Conservation (phyloP, 257 asterid genomes). For the Ilex asprella region DNA sequence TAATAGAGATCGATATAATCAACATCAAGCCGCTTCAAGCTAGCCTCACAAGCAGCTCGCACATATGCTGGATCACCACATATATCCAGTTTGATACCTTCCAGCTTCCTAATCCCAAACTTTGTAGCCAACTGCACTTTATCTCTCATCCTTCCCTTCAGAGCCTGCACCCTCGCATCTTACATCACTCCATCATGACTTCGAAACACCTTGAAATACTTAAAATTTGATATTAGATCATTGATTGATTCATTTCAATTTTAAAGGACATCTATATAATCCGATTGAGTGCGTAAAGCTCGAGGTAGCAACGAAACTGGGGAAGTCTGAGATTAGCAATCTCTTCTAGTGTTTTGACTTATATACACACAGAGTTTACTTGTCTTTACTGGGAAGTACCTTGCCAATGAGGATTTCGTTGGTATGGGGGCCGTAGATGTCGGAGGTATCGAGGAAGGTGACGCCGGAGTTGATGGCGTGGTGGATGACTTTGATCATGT, state of each 20-base stretch:
- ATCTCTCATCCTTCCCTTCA: conserved; percentile 31
- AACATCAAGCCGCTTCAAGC: neutral
- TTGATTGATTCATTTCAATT: neutral
- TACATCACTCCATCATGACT: too few species aligned
- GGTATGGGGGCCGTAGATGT: conserved; percentile 26
- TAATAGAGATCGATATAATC: conserved; percentile 42
- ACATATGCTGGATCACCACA: conserved; percentile 16
- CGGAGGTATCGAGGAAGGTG: conserved; percentile 29
- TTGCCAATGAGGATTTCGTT: conserved; percentile 28
- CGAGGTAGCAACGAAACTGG: too few species aligned
- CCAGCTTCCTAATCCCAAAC: conserved; percentile 15
- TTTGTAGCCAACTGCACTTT: conserved; percentile 38
- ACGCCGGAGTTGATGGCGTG: conserved; percentile 28
- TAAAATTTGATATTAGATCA: too few species aligned
- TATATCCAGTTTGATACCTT: conserved; percentile 10
- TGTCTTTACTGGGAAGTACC: conserved; percentile 4
- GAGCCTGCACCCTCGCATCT: conserved; percentile 18
- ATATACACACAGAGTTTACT: too few species aligned
- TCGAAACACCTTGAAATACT: too few species aligned
- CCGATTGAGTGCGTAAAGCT: too few species aligned
- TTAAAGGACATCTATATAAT: too few species aligned
- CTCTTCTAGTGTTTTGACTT: too few species aligned
- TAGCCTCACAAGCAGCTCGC: too few species aligned
- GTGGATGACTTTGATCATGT: conserved; percentile 29
- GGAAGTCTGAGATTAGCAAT: too few species aligned